phyloP scores from a whole-genome alignment of 2,329 filamentous ascomycete genomes.

The Neocatenulostroma microsporum region DNA sequence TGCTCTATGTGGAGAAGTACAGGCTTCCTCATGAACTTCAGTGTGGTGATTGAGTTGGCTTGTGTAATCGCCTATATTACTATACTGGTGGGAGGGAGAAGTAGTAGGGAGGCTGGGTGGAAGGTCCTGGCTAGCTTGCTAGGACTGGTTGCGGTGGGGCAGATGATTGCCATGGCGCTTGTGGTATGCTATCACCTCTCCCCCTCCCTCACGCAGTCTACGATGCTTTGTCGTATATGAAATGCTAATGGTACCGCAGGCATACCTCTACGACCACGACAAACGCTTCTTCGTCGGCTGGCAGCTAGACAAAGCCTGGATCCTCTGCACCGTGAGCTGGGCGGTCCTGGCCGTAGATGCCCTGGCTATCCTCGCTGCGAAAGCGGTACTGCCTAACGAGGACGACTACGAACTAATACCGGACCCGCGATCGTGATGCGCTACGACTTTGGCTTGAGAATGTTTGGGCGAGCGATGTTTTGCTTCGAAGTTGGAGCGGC shows the following conservation, averaged over 20 bases:
- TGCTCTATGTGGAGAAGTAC: slow-evolving; percentile 87
- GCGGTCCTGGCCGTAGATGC: slow-evolving; percentile 46
- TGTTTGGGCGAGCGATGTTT: too few species aligned
- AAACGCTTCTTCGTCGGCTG: slow-evolving; percentile 77
- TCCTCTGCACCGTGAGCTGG: slow-evolving; percentile 58
- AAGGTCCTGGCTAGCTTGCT: slow-evolving; percentile 62
- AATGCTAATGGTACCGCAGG: slow-evolving; percentile 44
- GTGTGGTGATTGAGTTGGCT: slow-evolving; percentile 72
- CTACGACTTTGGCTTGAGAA: too few species aligned
- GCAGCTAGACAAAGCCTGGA: slow-evolving; percentile 71
- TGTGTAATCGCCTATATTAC: slow-evolving; percentile 74
- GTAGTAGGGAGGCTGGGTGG: slow-evolving; percentile 76
- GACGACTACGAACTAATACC: slow-evolving; percentile 74
- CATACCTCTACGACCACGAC: slow-evolving; percentile 76
- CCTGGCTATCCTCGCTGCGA: slow-evolving; percentile 56
- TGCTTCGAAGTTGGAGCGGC: too few species aligned
- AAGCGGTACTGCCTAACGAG: slow-evolving; percentile 65
- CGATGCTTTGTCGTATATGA: not conserved
- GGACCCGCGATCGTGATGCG: slow-evolving; percentile 12
- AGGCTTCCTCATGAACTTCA: slow-evolving; percentile 80
- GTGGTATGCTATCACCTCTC: slow-evolving; percentile 66
- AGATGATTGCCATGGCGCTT: slow-evolving; percentile 70
- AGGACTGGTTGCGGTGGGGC: slow-evolving; percentile 55
- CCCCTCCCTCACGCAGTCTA: not conserved
- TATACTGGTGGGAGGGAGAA: slow-evolving; percentile 69